Evolutionary conservation across 2,329 filamentous ascomycete species (phyloP).

Genomic region (Aspergillus hortae): DNA sequence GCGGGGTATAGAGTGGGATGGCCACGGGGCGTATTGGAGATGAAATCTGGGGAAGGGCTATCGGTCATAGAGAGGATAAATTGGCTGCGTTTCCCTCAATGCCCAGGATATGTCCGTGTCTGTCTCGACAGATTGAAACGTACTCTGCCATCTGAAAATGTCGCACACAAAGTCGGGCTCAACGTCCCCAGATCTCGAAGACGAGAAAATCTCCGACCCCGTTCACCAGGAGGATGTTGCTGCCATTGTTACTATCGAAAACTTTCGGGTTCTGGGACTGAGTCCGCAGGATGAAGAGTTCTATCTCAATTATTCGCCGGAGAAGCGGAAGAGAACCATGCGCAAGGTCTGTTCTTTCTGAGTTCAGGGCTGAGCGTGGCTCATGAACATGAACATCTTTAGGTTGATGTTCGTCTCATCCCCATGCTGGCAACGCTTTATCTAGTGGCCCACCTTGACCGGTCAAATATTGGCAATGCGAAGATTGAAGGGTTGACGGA

Average conservation of each 20-base stretch:
- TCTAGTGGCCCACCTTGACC: constrained; percentile 23
- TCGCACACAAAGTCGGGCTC: no score
- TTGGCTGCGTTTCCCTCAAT: no score
- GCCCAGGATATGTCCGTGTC: neutral
- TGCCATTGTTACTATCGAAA: constrained; percentile 21
- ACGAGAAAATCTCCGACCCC: constrained; percentile 2
- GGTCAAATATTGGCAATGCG: constrained; percentile 28
- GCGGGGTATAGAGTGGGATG: neutral
- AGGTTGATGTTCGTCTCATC: constrained; percentile 17
- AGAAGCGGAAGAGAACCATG: constrained; percentile 16
- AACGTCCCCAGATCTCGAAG: neutral
- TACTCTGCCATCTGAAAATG: no score
- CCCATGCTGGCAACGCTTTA: constrained; percentile 20
- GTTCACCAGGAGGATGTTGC: constrained; percentile 2
- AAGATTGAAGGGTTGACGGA: constrained; percentile 21
- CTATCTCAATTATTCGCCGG: constrained; percentile 21
- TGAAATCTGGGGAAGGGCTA: neutral
- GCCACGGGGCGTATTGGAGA: neutral
- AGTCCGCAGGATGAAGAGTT: constrained; percentile 28
- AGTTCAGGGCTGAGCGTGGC: neutral
- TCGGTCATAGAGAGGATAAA: neutral
- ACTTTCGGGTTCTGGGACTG: constrained; percentile 26
- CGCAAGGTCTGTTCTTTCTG: constrained; percentile 7
- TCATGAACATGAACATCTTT: neutral
- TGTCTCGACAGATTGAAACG: neutral